Conservation (phyloP, 208 protist genomes). For the Trypanosoma melophagium region DNA sequence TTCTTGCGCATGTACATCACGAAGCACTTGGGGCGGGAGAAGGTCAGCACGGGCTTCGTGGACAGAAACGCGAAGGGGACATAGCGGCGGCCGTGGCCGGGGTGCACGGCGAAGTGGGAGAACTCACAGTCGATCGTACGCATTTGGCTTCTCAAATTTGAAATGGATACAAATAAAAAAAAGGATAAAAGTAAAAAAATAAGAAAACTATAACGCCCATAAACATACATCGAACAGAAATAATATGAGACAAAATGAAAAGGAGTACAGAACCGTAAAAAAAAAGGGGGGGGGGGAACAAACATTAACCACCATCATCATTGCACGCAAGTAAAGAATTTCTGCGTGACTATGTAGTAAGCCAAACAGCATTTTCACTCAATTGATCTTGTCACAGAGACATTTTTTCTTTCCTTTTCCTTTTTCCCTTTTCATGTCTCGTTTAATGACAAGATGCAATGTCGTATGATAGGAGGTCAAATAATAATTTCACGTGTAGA, state of each 20-base stretch:
- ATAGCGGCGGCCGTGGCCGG: constrained; percentile 92
- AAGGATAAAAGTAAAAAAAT: background rate
- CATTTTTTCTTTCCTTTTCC: too few species aligned
- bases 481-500: too few species aligned
- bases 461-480: too few species aligned
- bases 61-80: constrained; percentile 93
- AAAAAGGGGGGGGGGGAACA: too few species aligned
- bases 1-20: constrained; percentile 94
- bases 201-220: background rate
- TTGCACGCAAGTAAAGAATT: too few species aligned
- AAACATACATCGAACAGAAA: background rate
- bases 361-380: too few species aligned
- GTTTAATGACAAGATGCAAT: too few species aligned
- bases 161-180: constrained; percentile 6
- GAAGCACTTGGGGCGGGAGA: constrained; percentile 88
- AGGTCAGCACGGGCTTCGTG: constrained; percentile 94
- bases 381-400: too few species aligned
- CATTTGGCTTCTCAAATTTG: constrained; percentile 47
- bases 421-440: too few species aligned
- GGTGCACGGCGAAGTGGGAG: constrained; percentile 92
- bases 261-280: background rate
- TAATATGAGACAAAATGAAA: constrained; percentile 12
- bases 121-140: constrained; percentile 93
- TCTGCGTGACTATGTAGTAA: too few species aligned
- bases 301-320: too few species aligned